Conservation (phyloP, 1,139 yeast genomes). For the Saccharomyces hybrid region DNA sequence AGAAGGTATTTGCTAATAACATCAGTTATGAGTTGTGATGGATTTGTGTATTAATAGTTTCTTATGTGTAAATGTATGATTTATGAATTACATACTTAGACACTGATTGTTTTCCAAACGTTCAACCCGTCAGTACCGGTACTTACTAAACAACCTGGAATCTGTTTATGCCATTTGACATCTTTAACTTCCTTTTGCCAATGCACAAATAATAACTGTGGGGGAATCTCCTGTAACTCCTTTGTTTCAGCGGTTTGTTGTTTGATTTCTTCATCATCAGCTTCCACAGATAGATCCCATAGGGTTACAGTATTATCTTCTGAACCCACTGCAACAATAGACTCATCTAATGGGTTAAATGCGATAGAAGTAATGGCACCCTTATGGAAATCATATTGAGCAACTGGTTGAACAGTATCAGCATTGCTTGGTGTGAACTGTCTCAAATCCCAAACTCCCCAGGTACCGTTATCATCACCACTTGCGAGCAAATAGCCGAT, state of each 20-base stretch:
- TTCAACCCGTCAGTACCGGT: constrained; percentile 95
- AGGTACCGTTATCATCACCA: constrained; percentile 95
- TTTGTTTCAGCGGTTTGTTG: constrained; percentile 61
- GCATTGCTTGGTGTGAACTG: constrained; percentile 53
- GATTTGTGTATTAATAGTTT: background rate
- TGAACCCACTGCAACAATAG: constrained; percentile 89
- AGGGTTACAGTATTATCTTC: constrained; percentile 95
- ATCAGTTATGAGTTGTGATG: too few relatives aligned
- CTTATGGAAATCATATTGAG: constrained; percentile 90
- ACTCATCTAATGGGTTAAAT: constrained; percentile 92
- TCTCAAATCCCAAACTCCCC: constrained; percentile 98
- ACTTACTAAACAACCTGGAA: constrained; percentile 90
- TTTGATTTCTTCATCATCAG: constrained; percentile 88
- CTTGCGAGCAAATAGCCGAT: constrained; percentile 83
- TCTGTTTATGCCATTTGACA: constrained; percentile 95
- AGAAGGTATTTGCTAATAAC: too few relatives aligned
- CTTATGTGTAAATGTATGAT: background rate
- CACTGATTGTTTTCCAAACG: constrained; percentile 94
- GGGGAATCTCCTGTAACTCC: constrained; percentile 86
- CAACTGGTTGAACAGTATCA: constrained; percentile 66
- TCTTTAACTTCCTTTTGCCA: constrained; percentile 98
- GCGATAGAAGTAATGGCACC: constrained; percentile 88
- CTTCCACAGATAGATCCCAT: constrained; percentile 97
- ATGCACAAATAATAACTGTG: constrained; percentile 91
- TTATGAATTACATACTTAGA: constrained; percentile 34